Evolutionary conservation across 2,329 filamentous ascomycete species (phyloP).

Genomic region (Xylariaceae sp.): DNA sequence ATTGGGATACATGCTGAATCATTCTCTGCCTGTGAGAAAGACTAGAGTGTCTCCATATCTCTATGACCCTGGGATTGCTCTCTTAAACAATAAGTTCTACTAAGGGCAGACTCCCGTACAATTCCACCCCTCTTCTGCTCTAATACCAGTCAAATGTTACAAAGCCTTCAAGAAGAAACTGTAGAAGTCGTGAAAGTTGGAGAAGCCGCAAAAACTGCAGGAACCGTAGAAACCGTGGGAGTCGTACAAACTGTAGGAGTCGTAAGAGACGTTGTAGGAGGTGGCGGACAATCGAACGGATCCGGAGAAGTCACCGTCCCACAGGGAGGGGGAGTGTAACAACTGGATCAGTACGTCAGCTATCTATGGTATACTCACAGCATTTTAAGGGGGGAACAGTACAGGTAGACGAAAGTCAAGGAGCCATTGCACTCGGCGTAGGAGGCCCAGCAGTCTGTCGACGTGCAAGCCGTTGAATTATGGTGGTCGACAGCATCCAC

Average conservation of each 20-base stretch:
- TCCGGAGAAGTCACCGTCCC: slow-evolving; percentile 24
- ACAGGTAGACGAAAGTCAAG: slow-evolving; percentile 29
- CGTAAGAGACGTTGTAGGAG: neutral
- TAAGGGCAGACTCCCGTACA: too few relatives aligned
- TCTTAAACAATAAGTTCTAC: too few relatives aligned
- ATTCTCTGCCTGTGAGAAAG: neutral
- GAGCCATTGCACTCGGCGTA: slow-evolving; percentile 27
- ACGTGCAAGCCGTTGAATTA: slow-evolving; percentile 4
- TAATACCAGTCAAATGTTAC: neutral
- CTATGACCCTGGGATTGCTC: neutral
- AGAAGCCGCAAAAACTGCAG: neutral
- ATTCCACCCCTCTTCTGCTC: too few relatives aligned
- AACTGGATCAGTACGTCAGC: slow-evolving; percentile 20
- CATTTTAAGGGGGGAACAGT: neutral
- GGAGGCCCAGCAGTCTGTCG: slow-evolving; percentile 27
- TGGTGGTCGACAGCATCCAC: neutral
- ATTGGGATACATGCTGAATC: neutral
- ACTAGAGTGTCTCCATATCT: neutral
- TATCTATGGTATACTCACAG: neutral
- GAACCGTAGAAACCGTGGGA: too few relatives aligned
- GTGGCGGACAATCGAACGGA: slow-evolving; percentile 23
- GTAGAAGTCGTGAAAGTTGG: neutral
- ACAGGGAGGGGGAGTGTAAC: slow-evolving; percentile 32
- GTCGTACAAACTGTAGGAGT: neutral
- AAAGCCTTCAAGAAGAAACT: neutral